Conservation (phyloP, 345 rosid genomes). For the Geranium rotundifolium region DNA sequence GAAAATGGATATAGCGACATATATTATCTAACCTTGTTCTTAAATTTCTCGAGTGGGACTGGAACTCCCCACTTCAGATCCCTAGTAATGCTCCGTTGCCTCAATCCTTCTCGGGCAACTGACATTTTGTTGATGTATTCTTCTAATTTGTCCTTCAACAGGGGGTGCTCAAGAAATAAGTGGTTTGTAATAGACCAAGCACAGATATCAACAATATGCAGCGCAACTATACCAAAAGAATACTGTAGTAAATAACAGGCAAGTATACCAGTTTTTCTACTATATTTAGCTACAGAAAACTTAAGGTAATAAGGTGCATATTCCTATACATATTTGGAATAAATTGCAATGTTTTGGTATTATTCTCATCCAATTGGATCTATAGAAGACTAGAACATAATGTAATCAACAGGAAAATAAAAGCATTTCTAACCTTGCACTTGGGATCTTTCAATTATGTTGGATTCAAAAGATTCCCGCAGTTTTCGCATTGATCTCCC, state of each 20-base stretch:
- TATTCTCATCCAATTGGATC: too few relatives aligned
- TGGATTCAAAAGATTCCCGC: constrained; percentile 86
- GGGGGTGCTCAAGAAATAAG: constrained; percentile 91
- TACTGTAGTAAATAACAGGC: too few relatives aligned
- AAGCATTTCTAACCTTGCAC: constrained; percentile 50
- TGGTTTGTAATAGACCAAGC: constrained; percentile 39
- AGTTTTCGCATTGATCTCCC: constrained; percentile 94
- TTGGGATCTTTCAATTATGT: constrained; percentile 75
- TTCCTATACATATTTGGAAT: too few relatives aligned
- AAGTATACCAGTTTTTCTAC: too few relatives aligned
- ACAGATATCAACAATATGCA: too few relatives aligned
- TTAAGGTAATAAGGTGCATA: too few relatives aligned
- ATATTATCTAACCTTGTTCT: constrained; percentile 41
- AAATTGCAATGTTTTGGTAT: too few relatives aligned
- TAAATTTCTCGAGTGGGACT: constrained; percentile 78
- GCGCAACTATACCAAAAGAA: constrained; percentile 3
- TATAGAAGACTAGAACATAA: too few relatives aligned
- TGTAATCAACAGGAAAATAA: too few relatives aligned
- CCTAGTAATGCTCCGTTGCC: constrained; percentile 78
- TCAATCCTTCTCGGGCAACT: constrained; percentile 72
- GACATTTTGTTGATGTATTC: constrained; percentile 58
- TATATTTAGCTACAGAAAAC: too few relatives aligned
- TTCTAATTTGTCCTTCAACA: constrained; percentile 58
- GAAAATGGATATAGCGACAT: too few relatives aligned
- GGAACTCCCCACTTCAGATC: constrained; percentile 99